A percentile compares a stretch with the other conserved stretches of the same genome.
Conservation (phyloP, 352 stramenopile genomes). For the Globisporangium irregulare region DNA sequence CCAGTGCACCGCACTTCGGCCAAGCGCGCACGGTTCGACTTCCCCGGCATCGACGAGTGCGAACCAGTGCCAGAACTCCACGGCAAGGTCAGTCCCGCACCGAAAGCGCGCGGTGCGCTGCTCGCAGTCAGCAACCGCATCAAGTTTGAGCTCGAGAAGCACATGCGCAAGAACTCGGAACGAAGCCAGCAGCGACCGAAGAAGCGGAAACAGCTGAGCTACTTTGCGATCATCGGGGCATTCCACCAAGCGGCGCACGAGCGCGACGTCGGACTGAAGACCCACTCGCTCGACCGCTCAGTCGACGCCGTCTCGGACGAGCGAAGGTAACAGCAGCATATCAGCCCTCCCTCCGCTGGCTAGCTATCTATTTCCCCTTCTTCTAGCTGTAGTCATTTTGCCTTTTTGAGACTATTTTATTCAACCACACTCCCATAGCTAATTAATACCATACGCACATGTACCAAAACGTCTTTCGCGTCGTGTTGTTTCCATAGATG, state of each 20-base stretch:
- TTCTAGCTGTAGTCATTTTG: slow-evolving; percentile 6
- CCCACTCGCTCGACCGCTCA: slow-evolving; percentile 24
- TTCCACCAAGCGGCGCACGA: slow-evolving; percentile 78
- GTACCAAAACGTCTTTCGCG: neutral
- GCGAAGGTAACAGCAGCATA: slow-evolving; percentile 7
- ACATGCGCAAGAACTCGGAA: slow-evolving; percentile 45
- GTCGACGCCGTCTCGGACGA: slow-evolving; percentile 21
- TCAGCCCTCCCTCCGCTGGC: neutral
- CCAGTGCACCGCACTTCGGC: slow-evolving; percentile 41
- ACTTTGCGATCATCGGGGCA: slow-evolving; percentile 74
- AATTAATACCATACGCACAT: slow-evolving; percentile 8
- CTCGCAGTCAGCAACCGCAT: slow-evolving; percentile 72
- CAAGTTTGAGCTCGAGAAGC: slow-evolving; percentile 71
- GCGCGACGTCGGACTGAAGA: slow-evolving; percentile 42
- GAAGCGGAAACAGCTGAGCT: slow-evolving; percentile 71
- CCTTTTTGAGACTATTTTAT: slow-evolving; percentile 22
- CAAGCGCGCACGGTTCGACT: slow-evolving; percentile 69
- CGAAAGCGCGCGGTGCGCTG: slow-evolving; percentile 46
- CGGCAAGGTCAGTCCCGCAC: slow-evolving; percentile 31
- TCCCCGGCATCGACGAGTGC: slow-evolving; percentile 25
- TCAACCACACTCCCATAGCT: slow-evolving; percentile 1
- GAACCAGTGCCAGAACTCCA: slow-evolving; percentile 20
- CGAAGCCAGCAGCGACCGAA: slow-evolving; percentile 40
- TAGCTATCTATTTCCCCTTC: slow-evolving; percentile 16
- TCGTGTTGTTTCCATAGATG: neutral